Conservation (phyloP, 2,329 filamentous ascomycete genomes). For the Colletotrichum eleusines region DNA sequence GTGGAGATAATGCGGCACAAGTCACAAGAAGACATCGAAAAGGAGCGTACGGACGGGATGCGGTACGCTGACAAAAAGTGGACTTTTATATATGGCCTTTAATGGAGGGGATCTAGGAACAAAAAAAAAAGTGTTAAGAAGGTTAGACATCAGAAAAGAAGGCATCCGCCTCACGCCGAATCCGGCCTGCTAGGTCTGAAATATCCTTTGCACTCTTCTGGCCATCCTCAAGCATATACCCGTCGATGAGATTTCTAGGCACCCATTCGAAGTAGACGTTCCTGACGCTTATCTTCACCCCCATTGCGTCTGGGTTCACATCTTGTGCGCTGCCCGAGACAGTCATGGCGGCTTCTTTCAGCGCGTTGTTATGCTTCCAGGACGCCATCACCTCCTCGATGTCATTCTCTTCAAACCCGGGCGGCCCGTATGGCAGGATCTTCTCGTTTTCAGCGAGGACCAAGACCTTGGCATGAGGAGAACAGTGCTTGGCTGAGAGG, state of each 20-base stretch:
- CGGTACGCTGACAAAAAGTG: constrained; percentile 48
- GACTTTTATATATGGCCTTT: constrained; percentile 49
- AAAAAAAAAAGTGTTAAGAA: no score
- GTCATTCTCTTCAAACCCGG: constrained; percentile 61
- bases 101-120: not conserved
- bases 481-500: constrained; percentile 64
- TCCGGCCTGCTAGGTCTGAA: constrained; percentile 51
- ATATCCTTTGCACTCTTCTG: constrained; percentile 56
- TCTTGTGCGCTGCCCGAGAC: constrained; percentile 38
- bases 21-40: constrained; percentile 44
- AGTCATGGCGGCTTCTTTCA: constrained; percentile 7
- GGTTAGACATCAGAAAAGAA: constrained; percentile 58
- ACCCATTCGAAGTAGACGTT: constrained; percentile 75
- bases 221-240: constrained; percentile 68
- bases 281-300: constrained; percentile 48
- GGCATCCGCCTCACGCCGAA: constrained; percentile 52
- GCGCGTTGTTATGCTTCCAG: constrained; percentile 54
- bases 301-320: not conserved
- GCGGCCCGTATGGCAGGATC: constrained; percentile 60
- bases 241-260: constrained; percentile 61
- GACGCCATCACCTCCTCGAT: constrained; percentile 60
- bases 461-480: constrained; percentile 61
- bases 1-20: constrained; percentile 42
- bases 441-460: constrained; percentile 73
- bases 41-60: constrained; percentile 42